Conservation (phyloP, 2,329 filamentous ascomycete species). For the Fusarium setosum region DNA sequence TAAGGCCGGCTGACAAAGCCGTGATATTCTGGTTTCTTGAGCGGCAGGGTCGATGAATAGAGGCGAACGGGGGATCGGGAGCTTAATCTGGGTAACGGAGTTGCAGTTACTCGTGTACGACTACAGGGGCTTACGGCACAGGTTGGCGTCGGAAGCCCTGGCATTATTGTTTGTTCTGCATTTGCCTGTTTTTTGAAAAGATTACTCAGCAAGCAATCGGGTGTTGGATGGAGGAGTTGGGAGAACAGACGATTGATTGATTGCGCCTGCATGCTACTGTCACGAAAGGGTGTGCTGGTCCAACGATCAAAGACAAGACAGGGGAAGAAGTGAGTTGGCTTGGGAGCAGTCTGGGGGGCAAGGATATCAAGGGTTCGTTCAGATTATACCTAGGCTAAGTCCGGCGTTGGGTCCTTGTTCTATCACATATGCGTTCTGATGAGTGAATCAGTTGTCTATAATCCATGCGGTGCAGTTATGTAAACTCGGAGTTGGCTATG, state of each 20-base stretch:
- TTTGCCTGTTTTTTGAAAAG: constrained; percentile 30
- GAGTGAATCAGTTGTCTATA: too few species aligned
- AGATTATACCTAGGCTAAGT: constrained; percentile 45
- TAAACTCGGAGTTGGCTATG: too few species aligned
- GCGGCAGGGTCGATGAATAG: constrained; percentile 30
- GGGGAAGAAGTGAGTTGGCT: constrained; percentile 8
- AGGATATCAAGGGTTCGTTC: constrained; percentile 36
- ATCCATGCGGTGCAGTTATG: too few species aligned
- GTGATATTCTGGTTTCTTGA: constrained; percentile 27
- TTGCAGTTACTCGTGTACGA: constrained; percentile 49
- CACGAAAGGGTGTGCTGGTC: constrained; percentile 23
- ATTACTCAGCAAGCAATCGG: constrained; percentile 25
- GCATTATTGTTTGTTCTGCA: constrained; percentile 22
- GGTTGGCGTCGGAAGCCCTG: constrained; percentile 37
- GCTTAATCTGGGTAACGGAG: constrained; percentile 48
- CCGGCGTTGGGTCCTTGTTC: constrained; percentile 32
- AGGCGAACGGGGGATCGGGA: constrained; percentile 20
- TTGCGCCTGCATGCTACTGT: constrained; percentile 28
- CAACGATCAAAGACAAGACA: constrained; percentile 23
- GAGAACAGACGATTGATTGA: constrained; percentile 11
- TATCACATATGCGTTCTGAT: constrained; percentile 14
- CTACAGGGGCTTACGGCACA: constrained; percentile 41
- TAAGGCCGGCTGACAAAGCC: constrained; percentile 31
- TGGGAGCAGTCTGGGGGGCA: constrained; percentile 33
- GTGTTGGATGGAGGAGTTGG: constrained; percentile 24